Conservation (phyloP, 1,139 yeast species). For the Debaryomyces psychrophilus region DNA sequence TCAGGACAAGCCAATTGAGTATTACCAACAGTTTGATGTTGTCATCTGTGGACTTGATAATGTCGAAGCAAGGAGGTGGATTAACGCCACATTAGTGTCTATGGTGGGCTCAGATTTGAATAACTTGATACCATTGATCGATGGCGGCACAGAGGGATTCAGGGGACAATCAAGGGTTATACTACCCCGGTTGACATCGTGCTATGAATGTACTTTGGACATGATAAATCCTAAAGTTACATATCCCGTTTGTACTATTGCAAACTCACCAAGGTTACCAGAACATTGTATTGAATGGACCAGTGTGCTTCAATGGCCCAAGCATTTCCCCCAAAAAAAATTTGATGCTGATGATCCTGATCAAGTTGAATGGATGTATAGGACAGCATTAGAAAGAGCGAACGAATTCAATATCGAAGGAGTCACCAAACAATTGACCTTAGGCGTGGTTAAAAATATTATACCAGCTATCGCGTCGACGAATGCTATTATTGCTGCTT, state of each 20-base stretch:
- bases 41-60: constrained; percentile 89
- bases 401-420: constrained; percentile 66
- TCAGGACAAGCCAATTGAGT: constrained; percentile 69
- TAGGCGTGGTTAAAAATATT: constrained; percentile 90
- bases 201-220: constrained; percentile 90
- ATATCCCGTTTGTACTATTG: constrained; percentile 92
- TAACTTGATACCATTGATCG: constrained; percentile 75
- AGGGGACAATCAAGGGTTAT: constrained; percentile 91
- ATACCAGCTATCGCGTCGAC: constrained; percentile 96
- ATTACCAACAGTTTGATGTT: constrained; percentile 69
- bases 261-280: constrained; percentile 89
- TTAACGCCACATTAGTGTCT: constrained; percentile 72
- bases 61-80: constrained; percentile 91
- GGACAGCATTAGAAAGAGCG: constrained; percentile 63
- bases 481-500: constrained; percentile 89
- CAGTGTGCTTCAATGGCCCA: constrained; percentile 75
- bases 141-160: constrained; percentile 96
- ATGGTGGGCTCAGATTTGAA: constrained; percentile 61
- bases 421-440: constrained; percentile 69
- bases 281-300: constrained; percentile 98
- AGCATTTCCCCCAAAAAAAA: constrained; percentile 42
- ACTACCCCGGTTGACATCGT: constrained; percentile 80
- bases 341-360: constrained; percentile 73
- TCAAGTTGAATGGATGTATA: constrained; percentile 68
- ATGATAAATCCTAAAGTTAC: constrained; percentile 71